These are phyloP conservation scores for Cladorrhinum sp. DNA, from an alignment of 2,329 filamentous ascomycete species.

Conservation along the genomic window DNA sequence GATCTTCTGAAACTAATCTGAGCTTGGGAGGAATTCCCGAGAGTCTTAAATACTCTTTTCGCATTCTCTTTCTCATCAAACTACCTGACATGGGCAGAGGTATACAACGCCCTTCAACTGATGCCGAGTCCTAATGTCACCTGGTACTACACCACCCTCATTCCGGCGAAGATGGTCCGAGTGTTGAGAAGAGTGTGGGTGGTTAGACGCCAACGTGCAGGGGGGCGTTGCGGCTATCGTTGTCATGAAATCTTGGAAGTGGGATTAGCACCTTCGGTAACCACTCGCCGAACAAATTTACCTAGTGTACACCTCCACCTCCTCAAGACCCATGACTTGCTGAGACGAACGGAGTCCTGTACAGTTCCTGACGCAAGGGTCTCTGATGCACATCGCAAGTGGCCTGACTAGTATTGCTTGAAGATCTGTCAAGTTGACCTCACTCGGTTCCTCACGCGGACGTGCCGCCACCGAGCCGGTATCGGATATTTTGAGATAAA, in stretches of 20 bases:
- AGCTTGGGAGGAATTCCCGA: not conserved
- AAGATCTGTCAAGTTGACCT: not conserved
- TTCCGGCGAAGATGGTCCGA: not conserved
- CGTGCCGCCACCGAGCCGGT: not conserved
- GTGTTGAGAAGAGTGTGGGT: not conserved
- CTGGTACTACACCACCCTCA: not conserved
- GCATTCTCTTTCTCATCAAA: not conserved
- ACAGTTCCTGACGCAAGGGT: not conserved
- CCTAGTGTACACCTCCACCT: not conserved
- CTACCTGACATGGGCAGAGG: not conserved
- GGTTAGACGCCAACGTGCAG: not conserved
- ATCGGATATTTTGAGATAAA: not conserved
- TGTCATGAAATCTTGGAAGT: not conserved
- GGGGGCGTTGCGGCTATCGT: not conserved
- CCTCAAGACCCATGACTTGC: not conserved
- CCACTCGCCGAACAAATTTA: not conserved
- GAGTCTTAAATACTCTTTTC: slow-evolving; percentile 3
- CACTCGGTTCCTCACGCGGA: not conserved
- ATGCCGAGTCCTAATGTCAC: not conserved
- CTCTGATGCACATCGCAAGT: not conserved
- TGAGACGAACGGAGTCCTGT: not conserved
- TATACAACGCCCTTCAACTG: not conserved
- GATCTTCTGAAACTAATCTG: not conserved
- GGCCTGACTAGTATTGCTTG: not conserved
- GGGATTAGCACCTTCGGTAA: not conserved